Evolutionary conservation across 1,284 basidiomycete species (phyloP).

Genomic region (Ganoderma meredithae): DNA sequence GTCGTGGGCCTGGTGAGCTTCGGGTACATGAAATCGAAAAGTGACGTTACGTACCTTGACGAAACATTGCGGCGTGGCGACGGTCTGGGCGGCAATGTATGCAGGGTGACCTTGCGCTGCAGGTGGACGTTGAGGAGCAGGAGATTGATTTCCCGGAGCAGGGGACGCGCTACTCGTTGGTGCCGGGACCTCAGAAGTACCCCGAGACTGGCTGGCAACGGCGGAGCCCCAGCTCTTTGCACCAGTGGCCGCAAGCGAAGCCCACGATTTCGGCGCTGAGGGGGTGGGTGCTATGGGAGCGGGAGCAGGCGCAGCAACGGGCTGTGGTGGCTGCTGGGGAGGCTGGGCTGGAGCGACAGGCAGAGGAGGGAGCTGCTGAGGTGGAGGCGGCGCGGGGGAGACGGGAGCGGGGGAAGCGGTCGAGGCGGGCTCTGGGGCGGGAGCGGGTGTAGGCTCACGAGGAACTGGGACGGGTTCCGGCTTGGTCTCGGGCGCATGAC

Average conservation of each 20-base stretch:
- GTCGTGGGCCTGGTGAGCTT: neutral
- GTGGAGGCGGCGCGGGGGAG: slow-evolving; percentile 49
- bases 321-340: slow-evolving; percentile 35
- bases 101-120: slow-evolving; percentile 51
- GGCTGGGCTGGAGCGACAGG: slow-evolving; percentile 51
- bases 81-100: slow-evolving; percentile 61
- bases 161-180: slow-evolving; percentile 49
- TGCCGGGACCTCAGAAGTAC: slow-evolving; percentile 69
- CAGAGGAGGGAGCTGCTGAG: slow-evolving; percentile 48
- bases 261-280: slow-evolving; percentile 84
- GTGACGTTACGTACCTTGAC: slow-evolving; percentile 71
- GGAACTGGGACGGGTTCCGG: slow-evolving; percentile 47
- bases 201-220: slow-evolving; percentile 77
- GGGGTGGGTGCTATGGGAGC: slow-evolving; percentile 47
- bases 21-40: slow-evolving; percentile 8
- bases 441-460: slow-evolving; percentile 45
- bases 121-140: slow-evolving; percentile 48
- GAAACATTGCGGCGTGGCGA: slow-evolving; percentile 82
- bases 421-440: slow-evolving; percentile 42
- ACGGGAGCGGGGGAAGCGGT: slow-evolving; percentile 41
- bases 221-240: slow-evolving; percentile 81
- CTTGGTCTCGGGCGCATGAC: slow-evolving; percentile 40
- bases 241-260: slow-evolving; percentile 86
- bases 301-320: slow-evolving; percentile 11
- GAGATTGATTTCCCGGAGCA: slow-evolving; percentile 58